Base-by-base conservation (phyloP, 208 protist genomes). In the Trypanosoma vivax region DNA sequence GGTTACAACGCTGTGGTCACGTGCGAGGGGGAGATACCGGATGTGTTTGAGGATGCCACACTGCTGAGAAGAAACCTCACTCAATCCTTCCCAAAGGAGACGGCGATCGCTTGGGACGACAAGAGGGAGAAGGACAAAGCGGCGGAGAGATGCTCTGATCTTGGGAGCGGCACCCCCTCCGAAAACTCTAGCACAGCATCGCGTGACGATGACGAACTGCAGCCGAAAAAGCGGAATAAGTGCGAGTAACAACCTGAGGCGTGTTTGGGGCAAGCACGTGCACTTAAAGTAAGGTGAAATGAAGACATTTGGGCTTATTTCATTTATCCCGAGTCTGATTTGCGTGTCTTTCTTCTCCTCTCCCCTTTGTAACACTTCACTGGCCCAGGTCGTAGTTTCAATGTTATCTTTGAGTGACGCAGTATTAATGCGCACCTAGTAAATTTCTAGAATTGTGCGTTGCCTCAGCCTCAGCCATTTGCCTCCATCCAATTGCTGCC, bases 1-100 rank as follows among this genome's bases (percentile, higher is more conserved):
- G 83, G 83, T 21, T 88, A 82, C 69, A 84, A 88, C 52, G 62
- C 83, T 29, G 64, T 54, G 19, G 72, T 86, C 16, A 70, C 42
- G 0, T 91, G 69, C 43, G 62, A 78, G 10, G 83, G 79, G 0
- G 79, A 88, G 19, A 68, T 88, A 11, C 83, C 83, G 0, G 83
- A 91, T 37, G 70, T 80, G 7, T 91, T 88, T 64, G 73, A 61
- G n/a, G 72, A 73, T 28, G 61, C 69, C 0, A 62, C 68, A 5
- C 46, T 51, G 40, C 67, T 91, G 28, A 61, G 57, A 1, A 75
- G 83, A 5, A 23, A 73, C 11, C 62, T 90, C 45, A 76, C 67
- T 1, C 62, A 71, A 18, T 86, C 70, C 68, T 79, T 77, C 54
- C 59, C 70, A 1, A 78, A 74, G 46, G 31, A 67, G 41, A 34